A percentile compares a stretch with the other conserved stretches of the same genome.
These are phyloP conservation scores for Zostera marina DNA, from an alignment of 116 monocot species.

Conservation along the genomic window DNA sequence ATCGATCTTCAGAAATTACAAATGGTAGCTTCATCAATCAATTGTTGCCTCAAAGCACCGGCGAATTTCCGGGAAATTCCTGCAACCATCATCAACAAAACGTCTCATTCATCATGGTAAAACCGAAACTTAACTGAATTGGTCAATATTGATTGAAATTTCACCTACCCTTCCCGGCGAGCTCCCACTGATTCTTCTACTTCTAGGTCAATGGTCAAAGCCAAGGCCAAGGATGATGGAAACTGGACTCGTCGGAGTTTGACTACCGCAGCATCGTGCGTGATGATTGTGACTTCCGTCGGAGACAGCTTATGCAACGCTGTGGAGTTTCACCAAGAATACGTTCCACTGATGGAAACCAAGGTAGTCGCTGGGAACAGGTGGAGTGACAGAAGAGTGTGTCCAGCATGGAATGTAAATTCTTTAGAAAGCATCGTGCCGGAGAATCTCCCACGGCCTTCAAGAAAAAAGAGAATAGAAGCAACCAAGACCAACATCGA, in stretches of 20 bases:
- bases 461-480: slow-evolving; percentile 10
- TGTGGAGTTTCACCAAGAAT: slow-evolving; percentile 2
- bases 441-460: slow-evolving; percentile 60
- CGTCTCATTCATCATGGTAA: slow-evolving; percentile 5
- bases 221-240: neutral
- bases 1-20: neutral
- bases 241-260: slow-evolving; percentile 26
- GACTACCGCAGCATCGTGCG: slow-evolving; percentile 26
- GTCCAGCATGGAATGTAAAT: slow-evolving; percentile 56
- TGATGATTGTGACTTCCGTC: slow-evolving; percentile 13
- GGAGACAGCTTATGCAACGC: slow-evolving; percentile 3
- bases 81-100: neutral
- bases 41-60: slow-evolving; percentile 26
- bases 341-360: neutral
- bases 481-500: neutral
- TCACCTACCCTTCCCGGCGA: neutral
- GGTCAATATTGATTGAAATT: neutral
- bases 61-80: neutral
- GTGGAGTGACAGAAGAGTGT: slow-evolving; percentile 60
- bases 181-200: neutral
- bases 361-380: neutral
- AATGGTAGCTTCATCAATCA: slow-evolving; percentile 19
- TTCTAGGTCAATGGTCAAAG: slow-evolving; percentile 3
- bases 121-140: neutral
- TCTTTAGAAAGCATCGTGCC: slow-evolving; percentile 46